phyloP scores from a whole-genome alignment of 345 rosid genomes.

The Citrus cavaleriei region DNA sequence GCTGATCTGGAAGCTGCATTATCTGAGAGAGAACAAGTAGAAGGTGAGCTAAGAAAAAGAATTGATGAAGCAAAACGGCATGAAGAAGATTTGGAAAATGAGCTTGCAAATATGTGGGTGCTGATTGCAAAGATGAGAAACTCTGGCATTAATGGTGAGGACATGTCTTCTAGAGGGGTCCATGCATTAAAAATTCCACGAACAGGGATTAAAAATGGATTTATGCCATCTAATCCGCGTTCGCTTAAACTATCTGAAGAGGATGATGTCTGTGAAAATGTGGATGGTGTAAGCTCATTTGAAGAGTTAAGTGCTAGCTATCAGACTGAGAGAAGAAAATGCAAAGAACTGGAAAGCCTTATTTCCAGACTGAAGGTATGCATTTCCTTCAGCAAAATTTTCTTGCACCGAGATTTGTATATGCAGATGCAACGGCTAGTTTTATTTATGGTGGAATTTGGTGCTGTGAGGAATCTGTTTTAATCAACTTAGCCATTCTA shows the following conservation, averaged over 20 bases:
- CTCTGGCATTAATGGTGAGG: slow-evolving; percentile 27
- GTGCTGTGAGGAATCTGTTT: not conserved
- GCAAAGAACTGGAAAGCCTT: slow-evolving; percentile 45
- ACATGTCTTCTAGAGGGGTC: slow-evolving; percentile 13
- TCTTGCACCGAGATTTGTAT: not conserved
- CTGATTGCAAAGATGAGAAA: slow-evolving; percentile 48
- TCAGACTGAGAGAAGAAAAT: slow-evolving; percentile 42
- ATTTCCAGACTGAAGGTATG: slow-evolving; percentile 51
- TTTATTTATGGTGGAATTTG: not conserved
- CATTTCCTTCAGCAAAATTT: slow-evolving; percentile 1
- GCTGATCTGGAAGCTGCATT: slow-evolving; percentile 36
- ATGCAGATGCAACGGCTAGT: not conserved
- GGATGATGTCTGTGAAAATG: slow-evolving; percentile 19
- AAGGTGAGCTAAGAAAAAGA: slow-evolving; percentile 40
- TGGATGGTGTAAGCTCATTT: slow-evolving; percentile 20
- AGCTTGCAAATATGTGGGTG: slow-evolving; percentile 65
- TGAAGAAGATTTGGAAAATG: slow-evolving; percentile 52
- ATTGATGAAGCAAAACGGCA: slow-evolving; percentile 47
- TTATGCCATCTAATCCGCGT: slow-evolving; percentile 21
- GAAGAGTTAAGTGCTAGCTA: slow-evolving; percentile 34
- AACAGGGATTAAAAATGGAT: slow-evolving; percentile 22
- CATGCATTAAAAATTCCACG: slow-evolving; percentile 15
- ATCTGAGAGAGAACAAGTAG: slow-evolving; percentile 36
- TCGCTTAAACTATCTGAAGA: slow-evolving; percentile 20
- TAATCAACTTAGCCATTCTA: not conserved